Conservation (phyloP, 345 rosid genomes). For the Sonneratia caseolaris region DNA sequence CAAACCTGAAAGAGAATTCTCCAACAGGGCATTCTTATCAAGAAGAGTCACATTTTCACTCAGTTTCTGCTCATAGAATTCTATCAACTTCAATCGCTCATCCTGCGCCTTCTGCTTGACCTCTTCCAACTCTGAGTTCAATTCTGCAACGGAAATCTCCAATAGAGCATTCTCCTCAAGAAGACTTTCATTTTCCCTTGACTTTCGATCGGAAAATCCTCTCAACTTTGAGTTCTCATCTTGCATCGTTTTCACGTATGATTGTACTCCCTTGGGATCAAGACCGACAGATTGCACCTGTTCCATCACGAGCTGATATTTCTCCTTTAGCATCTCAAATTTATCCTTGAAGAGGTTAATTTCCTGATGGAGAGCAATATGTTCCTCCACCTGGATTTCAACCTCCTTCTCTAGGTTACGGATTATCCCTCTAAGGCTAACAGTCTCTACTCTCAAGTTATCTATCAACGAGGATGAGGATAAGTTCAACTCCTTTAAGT, state of each 20-base stretch:
- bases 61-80: constrained; percentile 39
- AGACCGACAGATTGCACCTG: constrained; percentile 74
- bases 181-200: constrained; percentile 57
- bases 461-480: constrained; percentile 58
- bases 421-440: constrained; percentile 48
- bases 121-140: constrained; percentile 64
- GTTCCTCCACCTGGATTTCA: constrained; percentile 60
- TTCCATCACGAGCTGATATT: constrained; percentile 42
- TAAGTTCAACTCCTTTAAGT: constrained; percentile 49
- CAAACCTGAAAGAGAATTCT: constrained; percentile 70
- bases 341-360: constrained; percentile 82
- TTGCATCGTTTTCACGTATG: constrained; percentile 47
- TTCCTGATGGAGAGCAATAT: constrained; percentile 88
- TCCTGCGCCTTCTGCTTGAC: constrained; percentile 44
- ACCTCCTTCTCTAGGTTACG: constrained; percentile 73
- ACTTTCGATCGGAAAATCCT: constrained; percentile 34
- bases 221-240: constrained; percentile 47
- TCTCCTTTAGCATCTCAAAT: constrained; percentile 50
- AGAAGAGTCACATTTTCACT: constrained; percentile 51
- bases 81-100: constrained; percentile 37
- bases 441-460: constrained; percentile 52
- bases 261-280: constrained; percentile 44
- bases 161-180: constrained; percentile 52
- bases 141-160: constrained; percentile 65
- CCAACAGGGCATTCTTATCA: constrained; percentile 59